Evolutionary conservation across 306 rosid genomes (phyloP), one percentile per base, ranked within the genome.

Genomic region (Elaeagnus macrophylla): DNA sequence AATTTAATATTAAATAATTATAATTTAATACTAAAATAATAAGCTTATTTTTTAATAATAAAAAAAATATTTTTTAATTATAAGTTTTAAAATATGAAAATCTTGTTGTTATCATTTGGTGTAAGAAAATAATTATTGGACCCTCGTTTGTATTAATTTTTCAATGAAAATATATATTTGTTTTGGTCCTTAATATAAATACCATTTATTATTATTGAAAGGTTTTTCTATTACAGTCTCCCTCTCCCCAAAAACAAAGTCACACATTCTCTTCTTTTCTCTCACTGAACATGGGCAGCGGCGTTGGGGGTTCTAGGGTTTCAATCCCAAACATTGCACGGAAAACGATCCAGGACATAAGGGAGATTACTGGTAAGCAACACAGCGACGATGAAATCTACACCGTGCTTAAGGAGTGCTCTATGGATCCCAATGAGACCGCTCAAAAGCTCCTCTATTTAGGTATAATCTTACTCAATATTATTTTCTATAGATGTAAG

Each of bases 401-500:
- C 66, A 59, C 84, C 8, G 82, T 87, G 65, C 89, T 83, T 54
- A 65, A 38, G 12, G 95, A 87, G 68, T 83, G 81, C 17, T 75
- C 86, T 39, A 81, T 87, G 95, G 95, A 87, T 83, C 95, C 94
- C 67, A 75, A 87, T 39, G 95, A 87, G 73, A 81, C 95, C 53
- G 75, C 75, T 48, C 89, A 83, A 66, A 81, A 77, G 85, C 94
- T 87, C 62, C 57, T 87, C 25, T 65, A 71, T 59, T 59, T 65
- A 59, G 76, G 76, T 71, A 46, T 48, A 25, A 25, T 25, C 32
- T 25, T 25, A 25, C 32, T 25, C 32, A 5, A 25, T 25, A 25
- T 25, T 3, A 1, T 5, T 12, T 13, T n/a, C 39, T 35, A 1
- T 59, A 12, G 67, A 7, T 32, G 0, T 8, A 32, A 2, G 53